Conservation (phyloP, 495 filamentous ascomycete genomes). For the Penicillium herquei region DNA sequence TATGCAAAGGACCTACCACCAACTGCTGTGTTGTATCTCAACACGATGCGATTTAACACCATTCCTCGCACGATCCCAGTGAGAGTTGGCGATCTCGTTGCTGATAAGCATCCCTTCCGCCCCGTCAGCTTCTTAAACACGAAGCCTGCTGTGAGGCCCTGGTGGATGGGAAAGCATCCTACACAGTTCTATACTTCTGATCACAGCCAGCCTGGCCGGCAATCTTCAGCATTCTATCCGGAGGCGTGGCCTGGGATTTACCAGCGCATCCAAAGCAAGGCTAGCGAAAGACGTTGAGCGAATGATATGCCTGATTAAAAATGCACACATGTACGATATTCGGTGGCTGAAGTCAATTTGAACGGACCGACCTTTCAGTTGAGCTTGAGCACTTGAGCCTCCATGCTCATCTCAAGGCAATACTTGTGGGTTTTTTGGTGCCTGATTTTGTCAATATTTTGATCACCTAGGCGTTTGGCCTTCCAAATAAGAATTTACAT, state of each 20-base stretch:
- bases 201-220: slow-evolving; percentile 34
- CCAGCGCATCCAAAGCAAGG: slow-evolving; percentile 29
- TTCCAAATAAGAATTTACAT: too few relatives aligned
- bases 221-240: slow-evolving; percentile 41
- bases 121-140: slow-evolving; percentile 42
- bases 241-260: slow-evolving; percentile 43
- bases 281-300: neutral
- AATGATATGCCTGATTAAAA: neutral
- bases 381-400: too few relatives aligned
- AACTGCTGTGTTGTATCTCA: slow-evolving; percentile 62
- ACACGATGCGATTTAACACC: slow-evolving; percentile 62
- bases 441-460: too few relatives aligned
- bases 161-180: slow-evolving; percentile 31
- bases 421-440: too few relatives aligned
- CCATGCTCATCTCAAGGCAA: too few relatives aligned
- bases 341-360: too few relatives aligned
- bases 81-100: slow-evolving; percentile 37
- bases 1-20: slow-evolving; percentile 64
- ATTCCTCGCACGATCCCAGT: slow-evolving; percentile 41
- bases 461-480: too few relatives aligned
- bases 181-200: slow-evolving; percentile 34
- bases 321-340: too few relatives aligned
- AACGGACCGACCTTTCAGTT: too few relatives aligned
- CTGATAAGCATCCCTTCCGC: slow-evolving; percentile 28
- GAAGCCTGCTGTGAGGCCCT: slow-evolving; percentile 31